A percentile compares a stretch with the other conserved stretches of the same genome.
These are phyloP conservation scores for Blastobotrys proliferans DNA, from an alignment of 1,139 yeast species.

Conservation along the genomic window DNA sequence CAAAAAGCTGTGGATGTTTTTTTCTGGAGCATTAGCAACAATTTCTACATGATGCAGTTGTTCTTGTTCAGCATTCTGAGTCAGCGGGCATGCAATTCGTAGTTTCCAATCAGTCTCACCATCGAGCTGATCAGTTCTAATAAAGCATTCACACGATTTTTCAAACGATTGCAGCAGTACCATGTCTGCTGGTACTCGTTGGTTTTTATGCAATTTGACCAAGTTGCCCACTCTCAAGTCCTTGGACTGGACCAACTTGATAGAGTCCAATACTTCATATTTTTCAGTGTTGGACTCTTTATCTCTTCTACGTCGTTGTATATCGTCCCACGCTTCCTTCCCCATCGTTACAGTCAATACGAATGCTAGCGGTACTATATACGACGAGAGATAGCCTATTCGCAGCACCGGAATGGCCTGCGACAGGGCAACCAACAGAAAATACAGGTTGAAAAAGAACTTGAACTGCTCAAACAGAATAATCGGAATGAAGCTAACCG, in stretches of 20 bases:
- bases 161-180: conserved; percentile 81
- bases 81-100: conserved; percentile 60
- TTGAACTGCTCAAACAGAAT: conserved; percentile 93
- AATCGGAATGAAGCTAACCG: conserved; percentile 81
- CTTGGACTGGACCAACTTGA: conserved; percentile 49
- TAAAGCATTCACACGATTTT: conserved; percentile 77
- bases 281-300: conserved; percentile 80
- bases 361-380: conserved; percentile 89
- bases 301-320: conserved; percentile 85
- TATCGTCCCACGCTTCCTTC: conserved; percentile 93
- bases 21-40: conserved; percentile 73
- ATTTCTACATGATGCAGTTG: conserved; percentile 49
- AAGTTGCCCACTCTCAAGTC: conserved; percentile 82
- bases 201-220: conserved; percentile 75
- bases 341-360: conserved; percentile 90
- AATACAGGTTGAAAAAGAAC: conserved; percentile 91
- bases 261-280: conserved; percentile 61
- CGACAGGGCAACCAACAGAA: conserved; percentile 86
- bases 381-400: conserved; percentile 90
- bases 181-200: conserved; percentile 91
- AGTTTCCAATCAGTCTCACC: conserved; percentile 99
- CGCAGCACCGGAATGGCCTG: conserved; percentile 89
- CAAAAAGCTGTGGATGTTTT: conserved; percentile 72
- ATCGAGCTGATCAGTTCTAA: conserved; percentile 95
- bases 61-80: conserved; percentile 57